A percentile compares a stretch with the other conserved stretches of the same genome.
Evolutionary conservation across 2,329 filamentous ascomycete species (phyloP).

Genomic region (Massarina eburnea): DNA sequence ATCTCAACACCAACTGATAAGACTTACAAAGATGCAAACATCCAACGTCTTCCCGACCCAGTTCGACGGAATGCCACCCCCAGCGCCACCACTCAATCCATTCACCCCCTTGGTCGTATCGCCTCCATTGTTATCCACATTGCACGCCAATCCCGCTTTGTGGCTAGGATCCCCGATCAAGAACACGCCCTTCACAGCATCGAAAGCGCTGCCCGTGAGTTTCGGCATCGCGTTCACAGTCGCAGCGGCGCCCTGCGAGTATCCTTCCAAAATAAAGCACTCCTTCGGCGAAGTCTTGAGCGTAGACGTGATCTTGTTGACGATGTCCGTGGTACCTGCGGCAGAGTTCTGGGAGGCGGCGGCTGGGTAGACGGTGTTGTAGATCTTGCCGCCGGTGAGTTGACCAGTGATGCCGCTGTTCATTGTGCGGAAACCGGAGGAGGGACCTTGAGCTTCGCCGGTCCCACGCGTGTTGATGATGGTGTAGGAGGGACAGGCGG

Average conservation of each 20-base stretch:
- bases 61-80: conserved; percentile 23
- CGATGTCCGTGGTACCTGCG: conserved; percentile 34
- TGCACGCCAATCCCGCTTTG: conserved; percentile 35
- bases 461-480: conserved; percentile 28
- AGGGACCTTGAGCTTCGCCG: conserved; percentile 18
- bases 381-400: conserved; percentile 35
- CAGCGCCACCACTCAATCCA: conserved; percentile 15
- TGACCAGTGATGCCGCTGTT: conserved; percentile 29
- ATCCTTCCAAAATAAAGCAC: conserved; percentile 44
- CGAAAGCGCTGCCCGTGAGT: conserved; percentile 34
- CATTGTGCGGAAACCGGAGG: conserved; percentile 37
- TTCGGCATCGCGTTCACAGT: conserved; percentile 37
- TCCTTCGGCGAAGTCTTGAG: conserved; percentile 25
- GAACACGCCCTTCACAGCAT: conserved; percentile 42
- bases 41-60: conserved; percentile 42
- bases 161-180: conserved; percentile 40
- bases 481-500: conserved; percentile 22
- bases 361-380: conserved; percentile 41
- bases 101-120: conserved; percentile 36
- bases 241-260: conserved; percentile 41
- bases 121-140: conserved; percentile 40
- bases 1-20: neutral
- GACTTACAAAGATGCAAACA: conserved; percentile 38
- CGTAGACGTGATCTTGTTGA: conserved; percentile 32
- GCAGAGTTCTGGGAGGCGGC: conserved; percentile 26